phyloP scores from a whole-genome alignment of 768 basidiomycete genomes.

The Tricholoma bakamatsutake region DNA sequence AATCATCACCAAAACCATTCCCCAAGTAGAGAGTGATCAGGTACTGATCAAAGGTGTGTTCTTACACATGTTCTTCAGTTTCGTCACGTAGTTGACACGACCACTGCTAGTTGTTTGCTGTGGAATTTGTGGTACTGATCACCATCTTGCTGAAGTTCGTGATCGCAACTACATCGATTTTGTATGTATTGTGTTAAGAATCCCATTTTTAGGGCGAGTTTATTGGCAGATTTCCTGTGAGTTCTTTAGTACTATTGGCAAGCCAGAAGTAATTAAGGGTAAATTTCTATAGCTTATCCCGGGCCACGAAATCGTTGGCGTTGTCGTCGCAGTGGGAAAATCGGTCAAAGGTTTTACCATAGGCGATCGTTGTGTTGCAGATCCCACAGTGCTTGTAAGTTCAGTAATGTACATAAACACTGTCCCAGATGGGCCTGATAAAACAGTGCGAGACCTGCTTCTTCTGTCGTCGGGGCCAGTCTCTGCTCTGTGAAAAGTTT shows the following conservation, averaged over 20 bases:
- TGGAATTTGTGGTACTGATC: conserved; percentile 67
- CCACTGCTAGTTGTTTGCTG: conserved; percentile 23
- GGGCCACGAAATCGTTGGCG: conserved; percentile 33
- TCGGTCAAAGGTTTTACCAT: conserved; percentile 52
- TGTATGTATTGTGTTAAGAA: neutral
- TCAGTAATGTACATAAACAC: neutral
- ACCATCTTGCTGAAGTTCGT: conserved; percentile 44
- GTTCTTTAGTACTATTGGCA: conserved; percentile 12
- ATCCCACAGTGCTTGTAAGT: conserved; percentile 46
- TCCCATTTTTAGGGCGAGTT: conserved; percentile 46
- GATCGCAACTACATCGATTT: neutral
- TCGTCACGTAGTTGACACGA: neutral
- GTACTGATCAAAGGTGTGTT: conserved; percentile 52
- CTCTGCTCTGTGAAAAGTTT: conserved; percentile 68
- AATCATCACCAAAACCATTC: conserved; percentile 45
- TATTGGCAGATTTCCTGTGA: conserved; percentile 62
- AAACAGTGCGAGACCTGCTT: conserved; percentile 48
- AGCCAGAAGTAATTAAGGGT: neutral
- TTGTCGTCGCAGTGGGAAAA: conserved; percentile 30
- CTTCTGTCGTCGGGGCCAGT: conserved; percentile 67
- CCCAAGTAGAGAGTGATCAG: conserved; percentile 47
- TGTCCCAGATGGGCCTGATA: neutral
- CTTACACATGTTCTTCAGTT: neutral
- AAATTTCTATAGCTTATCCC: conserved; percentile 30
- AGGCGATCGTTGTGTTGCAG: conserved; percentile 66